These are phyloP conservation scores for Paracamarosporium sp. DNA, from an alignment of 2,329 filamentous ascomycete species.

Conservation along the genomic window DNA sequence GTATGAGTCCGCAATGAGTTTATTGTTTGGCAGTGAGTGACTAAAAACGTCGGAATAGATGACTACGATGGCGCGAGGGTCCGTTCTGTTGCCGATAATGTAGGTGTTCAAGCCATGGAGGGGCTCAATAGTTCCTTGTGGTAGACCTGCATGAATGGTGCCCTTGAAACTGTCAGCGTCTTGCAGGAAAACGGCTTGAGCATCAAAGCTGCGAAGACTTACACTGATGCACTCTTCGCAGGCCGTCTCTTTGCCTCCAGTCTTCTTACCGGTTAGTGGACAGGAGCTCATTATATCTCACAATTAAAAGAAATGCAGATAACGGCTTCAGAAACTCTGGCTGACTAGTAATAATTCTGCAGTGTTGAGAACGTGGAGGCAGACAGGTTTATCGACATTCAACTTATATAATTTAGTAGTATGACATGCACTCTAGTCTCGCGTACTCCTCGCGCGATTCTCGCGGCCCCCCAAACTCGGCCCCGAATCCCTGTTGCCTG, in stretches of 20 bases:
- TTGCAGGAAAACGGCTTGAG: not conserved
- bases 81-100: constrained; percentile 22
- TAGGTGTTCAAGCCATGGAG: constrained; percentile 32
- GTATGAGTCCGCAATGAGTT: constrained; percentile 32
- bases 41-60: constrained; percentile 35
- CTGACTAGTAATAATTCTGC: not conserved
- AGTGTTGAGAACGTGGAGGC: not conserved
- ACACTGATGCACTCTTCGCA: constrained; percentile 4
- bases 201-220: not conserved
- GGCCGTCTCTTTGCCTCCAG: not conserved
- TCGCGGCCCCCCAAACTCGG: not conserved
- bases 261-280: not conserved
- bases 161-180: constrained; percentile 28
- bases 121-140: constrained; percentile 21
- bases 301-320: not conserved
- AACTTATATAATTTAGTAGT: not conserved
- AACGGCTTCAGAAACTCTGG: not conserved
- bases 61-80: constrained; percentile 26
- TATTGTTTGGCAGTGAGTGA: constrained; percentile 31
- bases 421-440: not conserved
- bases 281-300: not conserved
- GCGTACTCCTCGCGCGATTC: not conserved
- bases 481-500: not conserved
- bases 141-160: constrained; percentile 44
- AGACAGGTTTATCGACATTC: not conserved